A percentile compares a stretch with the other conserved stretches of the same genome.
phyloP scores from a whole-genome alignment of 208 protist genomes.

The Porcisia hertigi region DNA sequence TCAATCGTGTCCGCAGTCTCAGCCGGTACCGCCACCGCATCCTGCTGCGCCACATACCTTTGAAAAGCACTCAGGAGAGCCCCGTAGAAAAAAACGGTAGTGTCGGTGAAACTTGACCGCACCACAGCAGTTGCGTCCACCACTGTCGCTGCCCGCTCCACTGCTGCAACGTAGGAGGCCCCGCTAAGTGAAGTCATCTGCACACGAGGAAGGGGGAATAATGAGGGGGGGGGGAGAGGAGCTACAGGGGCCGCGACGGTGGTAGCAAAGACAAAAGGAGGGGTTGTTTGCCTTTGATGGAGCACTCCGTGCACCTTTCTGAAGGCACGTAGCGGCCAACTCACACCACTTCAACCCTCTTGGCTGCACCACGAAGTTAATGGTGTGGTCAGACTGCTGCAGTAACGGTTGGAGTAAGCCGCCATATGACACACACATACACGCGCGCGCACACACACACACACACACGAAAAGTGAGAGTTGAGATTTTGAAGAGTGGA shows the following conservation, averaged over 20 bases:
- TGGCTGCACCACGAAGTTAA: background rate
- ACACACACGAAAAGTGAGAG: too few relatives aligned
- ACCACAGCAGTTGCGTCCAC: constrained; percentile 15
- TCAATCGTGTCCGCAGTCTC: constrained; percentile 4
- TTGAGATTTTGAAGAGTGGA: too few relatives aligned
- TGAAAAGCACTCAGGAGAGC: constrained; percentile 24
- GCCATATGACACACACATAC: background rate
- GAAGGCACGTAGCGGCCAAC: background rate
- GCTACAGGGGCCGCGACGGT: background rate
- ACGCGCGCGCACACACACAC: background rate
- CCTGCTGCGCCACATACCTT: constrained; percentile 9
- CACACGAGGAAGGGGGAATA: background rate
- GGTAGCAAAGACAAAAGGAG: background rate
- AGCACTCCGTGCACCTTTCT: too few relatives aligned
- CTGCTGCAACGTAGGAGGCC: constrained; percentile 8
- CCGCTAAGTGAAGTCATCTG: background rate
- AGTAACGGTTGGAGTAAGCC: background rate
- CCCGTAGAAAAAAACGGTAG: constrained; percentile 57
- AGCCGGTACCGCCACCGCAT: background rate
- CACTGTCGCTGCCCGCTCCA: constrained; percentile 7
- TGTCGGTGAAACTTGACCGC: constrained; percentile 30
- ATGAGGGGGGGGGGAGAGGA: constrained; percentile 5
- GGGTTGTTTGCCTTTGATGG: background rate
- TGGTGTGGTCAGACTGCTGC: background rate
- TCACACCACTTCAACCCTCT: background rate